These are phyloP conservation scores for Triadica sebifera DNA, from an alignment of 345 rosid genomes.

Conservation along the genomic window DNA sequence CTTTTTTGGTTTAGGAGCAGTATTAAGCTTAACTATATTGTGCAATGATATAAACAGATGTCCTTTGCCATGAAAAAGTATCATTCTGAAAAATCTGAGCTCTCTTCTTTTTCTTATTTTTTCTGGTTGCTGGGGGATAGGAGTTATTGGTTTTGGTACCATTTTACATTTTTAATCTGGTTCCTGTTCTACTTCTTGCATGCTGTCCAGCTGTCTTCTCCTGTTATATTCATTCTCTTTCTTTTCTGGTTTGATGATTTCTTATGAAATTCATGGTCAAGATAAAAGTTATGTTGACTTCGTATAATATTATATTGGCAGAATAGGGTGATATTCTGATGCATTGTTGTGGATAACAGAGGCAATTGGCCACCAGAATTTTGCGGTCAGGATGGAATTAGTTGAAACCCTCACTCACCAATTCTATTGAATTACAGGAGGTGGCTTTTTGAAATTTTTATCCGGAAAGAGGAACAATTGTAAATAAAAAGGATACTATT, in stretches of 20 bases:
- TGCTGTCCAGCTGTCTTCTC: neutral
- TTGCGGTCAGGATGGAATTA: neutral
- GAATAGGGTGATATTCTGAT: constrained; percentile 13
- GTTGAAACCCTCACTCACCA: neutral
- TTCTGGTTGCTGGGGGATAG: neutral
- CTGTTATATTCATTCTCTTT: neutral
- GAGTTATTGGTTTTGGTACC: neutral
- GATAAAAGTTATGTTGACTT: neutral
- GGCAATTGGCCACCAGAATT: neutral
- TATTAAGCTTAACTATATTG: neutral
- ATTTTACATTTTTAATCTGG: neutral
- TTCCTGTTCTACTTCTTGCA: neutral
- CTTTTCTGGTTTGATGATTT: neutral
- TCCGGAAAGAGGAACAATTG: neutral
- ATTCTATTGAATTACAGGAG: constrained; percentile 4
- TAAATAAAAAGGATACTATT: constrained; percentile 5
- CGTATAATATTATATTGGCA: constrained; percentile 8
- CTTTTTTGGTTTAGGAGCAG: neutral
- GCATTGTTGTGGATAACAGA: neutral
- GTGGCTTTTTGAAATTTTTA: constrained; percentile 7
- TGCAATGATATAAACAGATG: neutral
- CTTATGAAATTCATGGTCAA: neutral
- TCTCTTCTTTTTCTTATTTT: neutral
- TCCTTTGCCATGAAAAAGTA: neutral
- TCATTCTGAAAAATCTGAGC: neutral